Evolutionary conservation across 2,329 filamentous ascomycete genomes (phyloP), one percentile per base, ranked within the genome.

Genomic region (Penicillium sp.): DNA sequence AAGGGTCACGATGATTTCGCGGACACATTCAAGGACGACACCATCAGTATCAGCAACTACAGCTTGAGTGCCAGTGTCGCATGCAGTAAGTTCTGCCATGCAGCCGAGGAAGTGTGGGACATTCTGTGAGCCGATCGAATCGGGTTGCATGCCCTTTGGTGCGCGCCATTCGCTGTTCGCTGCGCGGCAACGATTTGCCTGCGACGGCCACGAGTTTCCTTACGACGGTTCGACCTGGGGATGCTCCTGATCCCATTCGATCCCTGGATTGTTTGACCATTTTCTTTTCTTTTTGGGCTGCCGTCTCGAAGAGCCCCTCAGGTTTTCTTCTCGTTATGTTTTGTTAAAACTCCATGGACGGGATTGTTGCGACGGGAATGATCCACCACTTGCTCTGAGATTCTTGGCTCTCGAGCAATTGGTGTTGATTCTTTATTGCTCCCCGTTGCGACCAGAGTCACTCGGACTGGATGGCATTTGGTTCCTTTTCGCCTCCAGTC

Each of bases 11-110:
- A 98, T 63, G 90, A 86, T 66, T 98, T 98, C 62, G 92, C 92
- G 48, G 92, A 98, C 61, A 77, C 79, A 27, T 87, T 85, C 67
- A 93, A 96, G 57, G 90, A 96, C 61, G 92, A 98, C 69, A 86
- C 93, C 59, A 96, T 98, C 61, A 87, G 85, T 55, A 96, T 98
- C 70, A 96, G 90, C 75, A 95, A 95, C 67, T 98, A 85, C 75
- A 95, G 89, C 60, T 75, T 98, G 47, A 95, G 87, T 59, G 92
- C 92, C 45, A 96, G 90, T 71, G 92, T 98, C 46, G 90, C 92
- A 29, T 98, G 92, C 76, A 95, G 90, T 79, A 98, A 96, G 68
- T 96, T 98, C 74, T 96, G 92, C 68, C 92, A 98, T 67, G 92
- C 90, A 27, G 90, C 89, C 29, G 92, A 98, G 69, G 92, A 98